A percentile compares a stretch with the other conserved stretches of the same genome.
Evolutionary conservation across 495 filamentous ascomycete genomes (phyloP).

Genomic region (Aspergillus ostianus): DNA sequence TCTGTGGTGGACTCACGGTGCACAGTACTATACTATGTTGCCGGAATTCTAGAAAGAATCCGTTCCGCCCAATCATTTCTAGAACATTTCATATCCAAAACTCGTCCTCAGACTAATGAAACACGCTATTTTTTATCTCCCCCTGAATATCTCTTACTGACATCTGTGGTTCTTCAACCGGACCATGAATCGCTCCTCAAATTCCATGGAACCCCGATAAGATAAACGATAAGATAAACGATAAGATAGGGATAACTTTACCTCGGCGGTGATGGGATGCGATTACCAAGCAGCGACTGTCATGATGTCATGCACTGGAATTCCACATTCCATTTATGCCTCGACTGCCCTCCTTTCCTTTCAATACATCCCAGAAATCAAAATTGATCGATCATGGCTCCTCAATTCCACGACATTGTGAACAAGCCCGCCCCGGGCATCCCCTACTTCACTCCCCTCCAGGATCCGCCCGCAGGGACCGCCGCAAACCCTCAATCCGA

Average conservation of each 20-base stretch:
- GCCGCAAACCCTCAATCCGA: constrained; percentile 59
- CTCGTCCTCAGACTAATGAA: too few relatives aligned
- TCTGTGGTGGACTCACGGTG: not conserved
- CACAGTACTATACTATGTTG: too few relatives aligned
- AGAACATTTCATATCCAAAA: too few relatives aligned
- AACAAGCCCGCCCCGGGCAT: constrained; percentile 48
- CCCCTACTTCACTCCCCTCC: constrained; percentile 67
- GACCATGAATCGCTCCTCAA: too few relatives aligned
- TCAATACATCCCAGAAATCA: not conserved
- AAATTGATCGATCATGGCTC: not conserved
- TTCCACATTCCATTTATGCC: not conserved
- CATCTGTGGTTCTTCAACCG: too few relatives aligned
- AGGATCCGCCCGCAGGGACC: constrained; percentile 63
- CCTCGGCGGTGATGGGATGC: too few relatives aligned
- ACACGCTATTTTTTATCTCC: too few relatives aligned
- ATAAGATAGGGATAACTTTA: too few relatives aligned
- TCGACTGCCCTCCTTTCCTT: not conserved
- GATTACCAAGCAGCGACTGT: not conserved
- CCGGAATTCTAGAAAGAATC: too few relatives aligned
- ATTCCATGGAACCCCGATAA: not conserved
- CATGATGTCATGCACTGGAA: not conserved
- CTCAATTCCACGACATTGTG: constrained; percentile 30
- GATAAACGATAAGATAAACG: not conserved
- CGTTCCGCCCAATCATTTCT: too few relatives aligned
- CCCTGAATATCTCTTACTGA: too few relatives aligned